Evolutionary conservation across 2,329 filamentous ascomycete species (phyloP).

Genomic region (Leptoxyphium fumago): DNA sequence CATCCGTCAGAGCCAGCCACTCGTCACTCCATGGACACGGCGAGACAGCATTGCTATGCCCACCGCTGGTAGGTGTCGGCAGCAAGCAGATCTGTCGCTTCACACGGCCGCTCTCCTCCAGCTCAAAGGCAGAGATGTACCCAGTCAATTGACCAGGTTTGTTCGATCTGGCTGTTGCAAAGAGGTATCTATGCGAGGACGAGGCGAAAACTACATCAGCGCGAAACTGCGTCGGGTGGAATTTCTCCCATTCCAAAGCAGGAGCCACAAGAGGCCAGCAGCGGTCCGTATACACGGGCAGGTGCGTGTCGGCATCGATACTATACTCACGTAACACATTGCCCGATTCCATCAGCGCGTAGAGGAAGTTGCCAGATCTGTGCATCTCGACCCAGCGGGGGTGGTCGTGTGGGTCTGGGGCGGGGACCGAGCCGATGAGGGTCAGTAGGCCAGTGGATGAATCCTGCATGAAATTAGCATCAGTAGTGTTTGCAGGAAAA

Average conservation of each 20-base stretch:
- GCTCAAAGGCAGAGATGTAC: constrained; percentile 67
- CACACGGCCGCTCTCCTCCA: constrained; percentile 51
- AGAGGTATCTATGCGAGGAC: constrained; percentile 57
- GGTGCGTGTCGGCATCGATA: constrained; percentile 56
- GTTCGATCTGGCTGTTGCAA: constrained; percentile 73
- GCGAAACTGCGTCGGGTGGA: constrained; percentile 55
- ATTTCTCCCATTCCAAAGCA: constrained; percentile 34
- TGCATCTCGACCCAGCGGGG: constrained; percentile 82
- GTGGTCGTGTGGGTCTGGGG: constrained; percentile 58
- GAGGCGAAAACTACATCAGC: constrained; percentile 70
- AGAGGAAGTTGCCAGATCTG: constrained; percentile 61
- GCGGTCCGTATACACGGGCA: constrained; percentile 66
- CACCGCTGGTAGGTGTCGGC: constrained; percentile 74
- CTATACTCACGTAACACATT: constrained; percentile 72
- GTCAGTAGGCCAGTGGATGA: constrained; percentile 44
- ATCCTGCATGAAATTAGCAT: constrained; percentile 21
- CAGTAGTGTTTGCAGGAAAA: not conserved
- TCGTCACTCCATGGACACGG: constrained; percentile 76
- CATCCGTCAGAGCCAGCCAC: constrained; percentile 80
- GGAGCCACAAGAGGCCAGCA: constrained; percentile 68
- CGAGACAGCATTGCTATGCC: constrained; percentile 76
- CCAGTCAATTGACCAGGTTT: constrained; percentile 54
- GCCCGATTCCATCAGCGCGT: constrained; percentile 79
- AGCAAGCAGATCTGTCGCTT: constrained; percentile 67
- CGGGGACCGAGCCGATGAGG: constrained; percentile 58